phyloP scores from a whole-genome alignment of 2,329 filamentous ascomycete genomes.

The Diplodia corticola region DNA sequence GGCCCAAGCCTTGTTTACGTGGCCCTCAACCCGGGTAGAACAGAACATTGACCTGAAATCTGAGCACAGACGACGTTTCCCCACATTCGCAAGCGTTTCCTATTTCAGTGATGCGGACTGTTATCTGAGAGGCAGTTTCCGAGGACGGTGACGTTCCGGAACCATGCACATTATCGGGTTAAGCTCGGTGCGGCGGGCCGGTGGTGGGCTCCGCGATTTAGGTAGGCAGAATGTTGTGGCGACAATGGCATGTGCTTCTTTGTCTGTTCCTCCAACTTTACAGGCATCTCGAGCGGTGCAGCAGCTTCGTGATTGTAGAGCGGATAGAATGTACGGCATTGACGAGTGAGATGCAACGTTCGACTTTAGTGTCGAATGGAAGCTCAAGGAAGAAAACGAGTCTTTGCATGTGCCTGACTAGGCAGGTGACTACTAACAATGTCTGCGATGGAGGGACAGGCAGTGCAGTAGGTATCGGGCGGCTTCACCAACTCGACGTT shows the following conservation, averaged over 20 bases:
- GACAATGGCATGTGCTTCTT: neutral
- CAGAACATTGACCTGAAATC: neutral
- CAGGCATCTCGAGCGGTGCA: neutral
- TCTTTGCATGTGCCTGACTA: neutral
- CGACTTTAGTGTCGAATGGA: neutral
- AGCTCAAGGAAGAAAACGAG: neutral
- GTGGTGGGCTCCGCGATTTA: neutral
- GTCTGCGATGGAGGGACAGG: neutral
- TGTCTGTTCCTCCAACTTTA: neutral
- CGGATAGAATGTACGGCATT: neutral
- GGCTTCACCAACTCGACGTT: neutral
- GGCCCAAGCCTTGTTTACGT: neutral
- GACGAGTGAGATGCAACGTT: neutral
- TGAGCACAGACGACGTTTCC: neutral
- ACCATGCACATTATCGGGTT: neutral
- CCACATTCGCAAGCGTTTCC: conserved; percentile 5
- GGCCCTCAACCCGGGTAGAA: neutral
- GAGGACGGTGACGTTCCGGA: neutral
- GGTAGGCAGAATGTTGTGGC: neutral
- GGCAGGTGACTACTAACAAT: neutral
- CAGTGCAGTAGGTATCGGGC: neutral
- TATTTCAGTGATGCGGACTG: neutral
- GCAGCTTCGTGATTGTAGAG: neutral
- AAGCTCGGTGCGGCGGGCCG: neutral
- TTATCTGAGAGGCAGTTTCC: neutral